Base-by-base conservation (phyloP, 352 stramenopile species). In the Pythium aquatile region DNA sequence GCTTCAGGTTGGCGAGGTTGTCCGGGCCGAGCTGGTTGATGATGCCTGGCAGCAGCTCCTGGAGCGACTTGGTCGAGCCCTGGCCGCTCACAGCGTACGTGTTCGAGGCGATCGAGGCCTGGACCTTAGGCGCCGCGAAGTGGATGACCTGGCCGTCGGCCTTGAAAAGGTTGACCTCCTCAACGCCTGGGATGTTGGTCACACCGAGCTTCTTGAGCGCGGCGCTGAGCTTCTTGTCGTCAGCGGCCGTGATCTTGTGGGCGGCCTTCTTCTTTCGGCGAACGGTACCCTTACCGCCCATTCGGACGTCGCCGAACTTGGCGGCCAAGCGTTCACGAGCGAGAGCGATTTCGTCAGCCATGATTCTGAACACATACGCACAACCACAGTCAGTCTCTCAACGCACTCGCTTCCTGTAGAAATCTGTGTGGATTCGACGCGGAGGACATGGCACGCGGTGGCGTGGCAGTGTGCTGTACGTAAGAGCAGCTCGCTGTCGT, bases 161-260 rank as follows among this genome's bases (percentile, higher is more conserved):
- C 87, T 99, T 99, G 90, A 99, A 99, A 70, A 99, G 93, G 82
- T 99, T 99, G 48, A 99, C 97, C 77, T 99, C 97, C 77, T 99
- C 97, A 60, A 99, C 98, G 63, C 92, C 97, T 29, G 97, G 96
- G 73, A 99, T 99, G 75, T 95, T 97, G 46, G 96, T 99, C 64
- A 98, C 93, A 54, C 95, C 94, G 51, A 99, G 88, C 83, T 99
- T 98, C 90, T 99, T 99, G 30, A 99, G 80, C 47, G 96, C 96
- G 29, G 88, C 93, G 61, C 85, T 87, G 40, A 99, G 91, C 83
- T 99, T 99, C 76, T 98, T 98, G 82, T 99, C 97, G 74, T 99
- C 97, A 73, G 94, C 88, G 16, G 90, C 90, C 57, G 90, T 80
- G 54, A 91, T 87, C 83, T 97, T 98, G 83, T 97, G 85, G 26